These are phyloP conservation scores for Penicillium hesseltinei DNA, from an alignment of 2,329 filamentous ascomycete genomes.

Conservation along the genomic window DNA sequence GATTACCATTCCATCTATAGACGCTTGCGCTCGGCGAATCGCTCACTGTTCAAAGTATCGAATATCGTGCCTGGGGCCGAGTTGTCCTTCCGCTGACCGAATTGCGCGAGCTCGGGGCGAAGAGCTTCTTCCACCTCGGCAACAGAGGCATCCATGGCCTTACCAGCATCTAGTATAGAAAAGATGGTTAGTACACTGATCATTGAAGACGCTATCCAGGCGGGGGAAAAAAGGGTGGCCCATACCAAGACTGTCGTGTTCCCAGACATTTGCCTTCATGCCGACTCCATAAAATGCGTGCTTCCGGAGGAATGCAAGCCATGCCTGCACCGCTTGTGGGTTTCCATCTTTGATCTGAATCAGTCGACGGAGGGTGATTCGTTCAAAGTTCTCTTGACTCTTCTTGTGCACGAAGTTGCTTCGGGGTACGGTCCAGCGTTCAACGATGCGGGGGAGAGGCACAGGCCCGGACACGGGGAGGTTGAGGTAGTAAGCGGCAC, in stretches of 20 bases:
- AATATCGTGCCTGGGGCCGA: conserved; percentile 30
- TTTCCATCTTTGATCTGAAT: conserved; percentile 93
- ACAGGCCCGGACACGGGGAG: conserved; percentile 83
- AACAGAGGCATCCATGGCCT: conserved; percentile 41
- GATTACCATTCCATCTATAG: conserved; percentile 13
- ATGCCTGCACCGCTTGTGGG: conserved; percentile 82
- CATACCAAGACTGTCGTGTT: conserved; percentile 72
- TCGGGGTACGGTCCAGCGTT: conserved; percentile 91
- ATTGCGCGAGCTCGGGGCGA: conserved; percentile 41
- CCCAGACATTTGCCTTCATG: conserved; percentile 98
- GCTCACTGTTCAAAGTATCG: conserved; percentile 39
- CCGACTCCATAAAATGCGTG: conserved; percentile 94
- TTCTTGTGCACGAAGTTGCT: conserved; percentile 96
- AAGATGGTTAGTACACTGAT: conserved; percentile 10
- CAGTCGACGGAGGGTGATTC: conserved; percentile 77
- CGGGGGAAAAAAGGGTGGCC: conserved; percentile 15
- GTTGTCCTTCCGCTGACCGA: conserved; percentile 40
- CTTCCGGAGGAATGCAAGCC: conserved; percentile 89
- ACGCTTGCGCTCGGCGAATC: conserved; percentile 36
- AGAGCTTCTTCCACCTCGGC: conserved; percentile 42
- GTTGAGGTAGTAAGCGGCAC: conserved; percentile 89
- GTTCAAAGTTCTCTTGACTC: conserved; percentile 95
- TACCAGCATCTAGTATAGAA: conserved; percentile 38
- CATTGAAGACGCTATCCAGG: not conserved
- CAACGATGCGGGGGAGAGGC: conserved; percentile 78